These are phyloP conservation scores for Acorus calamus DNA, from an alignment of 106 monocot species.

Conservation along the genomic window DNA sequence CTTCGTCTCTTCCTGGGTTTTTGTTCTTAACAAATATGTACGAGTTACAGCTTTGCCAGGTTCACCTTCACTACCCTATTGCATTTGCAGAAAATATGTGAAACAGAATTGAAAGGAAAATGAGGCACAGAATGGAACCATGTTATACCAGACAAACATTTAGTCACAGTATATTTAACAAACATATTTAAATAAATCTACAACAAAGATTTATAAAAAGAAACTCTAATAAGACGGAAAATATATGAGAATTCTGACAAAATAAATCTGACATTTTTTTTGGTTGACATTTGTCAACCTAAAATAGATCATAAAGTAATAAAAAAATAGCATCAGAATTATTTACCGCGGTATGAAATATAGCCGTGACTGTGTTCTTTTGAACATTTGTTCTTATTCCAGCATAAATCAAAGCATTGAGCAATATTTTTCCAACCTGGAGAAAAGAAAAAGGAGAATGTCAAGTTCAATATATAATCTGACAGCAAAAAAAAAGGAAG, in stretches of 20 bases:
- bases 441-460: conserved; percentile 2
- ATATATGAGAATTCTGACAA: not conserved
- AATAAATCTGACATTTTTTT: not conserved
- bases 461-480: not conserved
- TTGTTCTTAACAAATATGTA: conserved; percentile 61
- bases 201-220: not conserved
- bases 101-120: no score
- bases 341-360: conserved; percentile 76
- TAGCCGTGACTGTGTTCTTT: conserved; percentile 74
- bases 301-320: no score
- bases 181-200: not conserved
- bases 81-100: conserved; percentile 20
- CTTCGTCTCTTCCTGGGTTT: conserved; percentile 62
- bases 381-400: conserved; percentile 73
- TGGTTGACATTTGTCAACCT: no score
- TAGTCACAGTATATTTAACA: not conserved
- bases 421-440: conserved; percentile 83
- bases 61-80: conserved; percentile 10
- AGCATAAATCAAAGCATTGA: conserved; percentile 89
- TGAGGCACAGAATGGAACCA: no score
- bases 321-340: not conserved
- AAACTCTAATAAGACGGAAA: not conserved
- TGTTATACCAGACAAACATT: not conserved
- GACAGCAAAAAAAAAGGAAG: not conserved
- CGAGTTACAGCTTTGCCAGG: conserved; percentile 35